Conservation (phyloP, 768 basidiomycete genomes). For the Boletellus ananas region DNA sequence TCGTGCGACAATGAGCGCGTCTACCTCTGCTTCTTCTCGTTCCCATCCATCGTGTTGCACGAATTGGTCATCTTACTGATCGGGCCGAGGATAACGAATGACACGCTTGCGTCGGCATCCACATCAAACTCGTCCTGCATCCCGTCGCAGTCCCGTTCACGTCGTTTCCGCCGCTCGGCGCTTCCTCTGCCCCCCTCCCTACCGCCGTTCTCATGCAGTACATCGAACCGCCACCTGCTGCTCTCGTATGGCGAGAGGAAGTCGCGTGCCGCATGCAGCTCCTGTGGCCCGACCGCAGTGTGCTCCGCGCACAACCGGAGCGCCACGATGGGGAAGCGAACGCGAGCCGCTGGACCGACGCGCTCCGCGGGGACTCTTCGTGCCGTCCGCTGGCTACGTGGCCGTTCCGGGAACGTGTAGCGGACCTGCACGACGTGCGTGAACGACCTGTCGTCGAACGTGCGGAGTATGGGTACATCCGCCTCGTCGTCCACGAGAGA, state of each 20-base stretch:
- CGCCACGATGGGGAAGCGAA: neutral
- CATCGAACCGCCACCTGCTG: neutral
- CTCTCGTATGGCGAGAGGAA: slow-evolving; percentile 37
- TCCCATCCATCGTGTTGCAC: neutral
- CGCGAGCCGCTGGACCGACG: neutral
- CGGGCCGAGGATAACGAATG: slow-evolving; percentile 2
- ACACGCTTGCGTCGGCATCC: neutral
- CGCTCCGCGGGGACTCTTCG: neutral
- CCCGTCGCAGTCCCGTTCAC: too few relatives aligned
- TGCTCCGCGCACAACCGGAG: neutral
- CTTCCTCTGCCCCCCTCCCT: too few relatives aligned
- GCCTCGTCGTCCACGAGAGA: slow-evolving; percentile 15
- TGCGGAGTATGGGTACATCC: slow-evolving; percentile 7
- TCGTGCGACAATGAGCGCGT: slow-evolving; percentile 11
- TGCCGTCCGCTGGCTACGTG: neutral
- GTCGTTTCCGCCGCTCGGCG: neutral
- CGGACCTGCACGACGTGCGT: slow-evolving; percentile 21
- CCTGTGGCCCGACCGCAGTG: slow-evolving; percentile 27
- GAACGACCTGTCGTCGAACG: slow-evolving; percentile 9
- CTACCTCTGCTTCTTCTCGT: neutral
- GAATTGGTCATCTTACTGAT: neutral
- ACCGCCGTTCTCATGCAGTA: neutral
- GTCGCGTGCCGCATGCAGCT: slow-evolving; percentile 41
- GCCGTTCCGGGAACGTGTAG: neutral
- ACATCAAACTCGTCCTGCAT: neutral